Base-by-base conservation (phyloP, 176 grass and related monocot genomes). In the Cocos nucifera region DNA sequence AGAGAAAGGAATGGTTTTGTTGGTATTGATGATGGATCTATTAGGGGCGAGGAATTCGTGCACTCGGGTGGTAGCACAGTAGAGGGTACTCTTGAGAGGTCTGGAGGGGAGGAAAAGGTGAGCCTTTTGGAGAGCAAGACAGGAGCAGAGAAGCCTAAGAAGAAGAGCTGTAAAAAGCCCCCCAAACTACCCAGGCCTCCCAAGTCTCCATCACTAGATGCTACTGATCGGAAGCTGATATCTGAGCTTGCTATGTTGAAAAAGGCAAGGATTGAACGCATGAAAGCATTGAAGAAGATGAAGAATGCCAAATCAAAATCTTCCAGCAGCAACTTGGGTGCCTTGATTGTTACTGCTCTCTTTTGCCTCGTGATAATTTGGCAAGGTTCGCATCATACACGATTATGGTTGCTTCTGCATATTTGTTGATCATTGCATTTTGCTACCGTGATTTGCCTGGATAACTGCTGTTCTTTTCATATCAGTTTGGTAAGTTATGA, bases 291-390 rank as follows among this genome's bases (percentile, higher is more conserved):
- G 67, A 98, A 86, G 58, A 93, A 84, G 82, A 85, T 81, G 79
- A 98, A 93, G 73, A 92, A 86, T 52, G 61, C 79, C 22, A 98
- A 83, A 20, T 81, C 86, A 25, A 68, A 65, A 48, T 66, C 88
- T 2, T 80, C 75, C 3, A 78, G 24, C 20, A 26, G 79, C 62
- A 89, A 83, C 56, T 77, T 77, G 22, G 85, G 71, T 57, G 78
- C 93, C 7, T 63, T 98, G 69, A 50, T 92, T 77, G 71, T 98
- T 54, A 98, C 94, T 20, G 61, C 89, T 72, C 53, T 98, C 63
- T 98, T 98, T 72, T 98, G 94, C 75, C 52, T 93, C 50, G 84
- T 98, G 51, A 92, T 98, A 59, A 70, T 98, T 18, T 98, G 88
- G 94, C 94, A 98, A 85, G 94, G 94, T 97, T 88, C 78, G 4